Evolutionary conservation across 306 rosid genomes (phyloP).

Genomic region (Lathyrus sativus): DNA sequence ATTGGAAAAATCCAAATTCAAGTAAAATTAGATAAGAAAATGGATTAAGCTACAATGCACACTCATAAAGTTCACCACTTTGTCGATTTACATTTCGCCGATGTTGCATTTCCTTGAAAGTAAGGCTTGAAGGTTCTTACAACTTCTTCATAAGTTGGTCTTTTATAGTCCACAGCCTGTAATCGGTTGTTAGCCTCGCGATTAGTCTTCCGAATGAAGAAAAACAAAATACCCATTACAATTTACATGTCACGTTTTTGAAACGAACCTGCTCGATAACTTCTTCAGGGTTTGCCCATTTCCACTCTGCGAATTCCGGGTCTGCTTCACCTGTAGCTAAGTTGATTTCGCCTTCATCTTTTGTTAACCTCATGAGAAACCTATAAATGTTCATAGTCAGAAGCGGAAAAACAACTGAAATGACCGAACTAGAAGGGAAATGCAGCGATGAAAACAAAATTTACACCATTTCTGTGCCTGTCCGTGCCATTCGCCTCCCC

Average conservation of each 20-base stretch:
- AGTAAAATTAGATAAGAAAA: slow-evolving; percentile 44
- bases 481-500: slow-evolving; percentile 99
- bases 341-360: slow-evolving; percentile 77
- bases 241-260: slow-evolving; percentile 15
- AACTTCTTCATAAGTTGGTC: slow-evolving; percentile 93
- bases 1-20: neutral
- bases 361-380: slow-evolving; percentile 84
- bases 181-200: slow-evolving; percentile 29
- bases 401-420: slow-evolving; percentile 16
- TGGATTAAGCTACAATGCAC: slow-evolving; percentile 44
- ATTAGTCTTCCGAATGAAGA: slow-evolving; percentile 22
- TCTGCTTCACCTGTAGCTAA: slow-evolving; percentile 86
- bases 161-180: slow-evolving; percentile 99
- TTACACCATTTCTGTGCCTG: slow-evolving; percentile 94
- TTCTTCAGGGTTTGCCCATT: slow-evolving; percentile 88
- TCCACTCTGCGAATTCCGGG: slow-evolving; percentile 94
- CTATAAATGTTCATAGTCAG: slow-evolving; percentile 47
- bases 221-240: neutral
- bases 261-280: slow-evolving; percentile 86
- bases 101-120: slow-evolving; percentile 56
- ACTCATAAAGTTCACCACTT: slow-evolving; percentile 72
- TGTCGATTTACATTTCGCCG: slow-evolving; percentile 84
- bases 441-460: slow-evolving; percentile 5
- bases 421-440: neutral
- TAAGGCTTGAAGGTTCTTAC: slow-evolving; percentile 75